Evolutionary conservation across 2,329 filamentous ascomycete genomes (phyloP).

Genomic region (Apiospora rasikravindrae): DNA sequence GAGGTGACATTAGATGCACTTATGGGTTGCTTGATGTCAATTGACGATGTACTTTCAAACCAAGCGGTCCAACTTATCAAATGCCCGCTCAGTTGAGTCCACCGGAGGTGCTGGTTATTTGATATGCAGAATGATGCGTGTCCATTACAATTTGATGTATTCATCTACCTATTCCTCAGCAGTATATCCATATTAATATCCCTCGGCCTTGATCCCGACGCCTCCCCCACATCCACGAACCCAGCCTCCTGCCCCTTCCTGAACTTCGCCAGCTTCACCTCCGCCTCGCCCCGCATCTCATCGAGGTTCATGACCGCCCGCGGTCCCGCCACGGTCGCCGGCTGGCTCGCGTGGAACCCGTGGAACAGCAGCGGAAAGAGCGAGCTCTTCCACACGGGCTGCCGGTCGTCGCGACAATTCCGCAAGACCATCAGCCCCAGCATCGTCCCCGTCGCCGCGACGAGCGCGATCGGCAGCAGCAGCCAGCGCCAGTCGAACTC

Average conservation of each 20-base stretch:
- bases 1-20: too few relatives aligned
- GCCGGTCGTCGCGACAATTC: constrained; percentile 22
- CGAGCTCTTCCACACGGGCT: constrained; percentile 31
- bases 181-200: constrained; percentile 19
- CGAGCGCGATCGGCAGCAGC: constrained; percentile 26
- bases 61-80: too few relatives aligned
- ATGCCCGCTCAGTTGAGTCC: too few relatives aligned
- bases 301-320: constrained; percentile 25
- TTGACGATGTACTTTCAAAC: too few relatives aligned
- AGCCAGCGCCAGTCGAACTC: constrained; percentile 30
- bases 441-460: constrained; percentile 21
- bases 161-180: neutral
- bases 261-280: constrained; percentile 22
- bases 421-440: constrained; percentile 24
- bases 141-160: neutral
- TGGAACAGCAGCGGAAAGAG: constrained; percentile 29
- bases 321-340: neutral
- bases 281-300: constrained; percentile 23
- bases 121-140: too few relatives aligned
- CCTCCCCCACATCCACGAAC: constrained; percentile 23
- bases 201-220: neutral
- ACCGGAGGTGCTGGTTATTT: too few relatives aligned
- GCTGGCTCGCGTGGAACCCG: constrained; percentile 19
- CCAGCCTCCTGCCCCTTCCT: constrained; percentile 25
- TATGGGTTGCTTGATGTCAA: too few relatives aligned